Evolutionary conservation across 139 green algal species (phyloP), one percentile per base, ranked within the genome.

Genomic region (Chlorella sp.): DNA sequence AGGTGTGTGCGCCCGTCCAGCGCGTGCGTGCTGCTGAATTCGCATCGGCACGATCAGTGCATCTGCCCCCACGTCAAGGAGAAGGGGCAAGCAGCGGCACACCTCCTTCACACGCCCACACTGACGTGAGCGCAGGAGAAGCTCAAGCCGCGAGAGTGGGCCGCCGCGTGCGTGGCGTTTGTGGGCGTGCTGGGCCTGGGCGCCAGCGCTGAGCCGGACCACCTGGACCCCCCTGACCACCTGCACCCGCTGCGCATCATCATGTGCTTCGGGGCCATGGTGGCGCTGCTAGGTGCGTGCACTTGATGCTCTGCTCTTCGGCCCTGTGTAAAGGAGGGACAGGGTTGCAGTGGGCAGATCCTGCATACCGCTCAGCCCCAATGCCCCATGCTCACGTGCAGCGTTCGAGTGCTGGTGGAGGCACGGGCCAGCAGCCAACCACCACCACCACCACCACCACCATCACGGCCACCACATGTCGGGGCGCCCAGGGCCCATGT

Each of bases 181-280:
- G 14, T 73, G 61, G 90, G 90, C 27, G 89, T 90, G 17, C 50
- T 92, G 22, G 85, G 77, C 1, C 71, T 95, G 61, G 90, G 90
- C 0, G 65, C 67, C 32, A 83, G 78, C 27, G 64, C 77, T 30
- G 76, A 80, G 74, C 51, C 35, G 0, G 32, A 59, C 33, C 69
- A 69, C 67, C 24, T 42, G 32, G 69, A 79, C 6, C 73, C 75
- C 62, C 69, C 77, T 6, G 32, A 65, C 50, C 55, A 74, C 50
- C 20, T 74, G 69, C 69, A 74, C 32, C 69, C 69, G n/a, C 3
- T 49, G 14, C 42, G 67, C 29, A 72, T 72, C 67, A 35, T 64
- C 26, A 30, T 30, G 42, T 42, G 42, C 27, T 72, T 72, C 29
- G 3, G 32, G 5, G 67, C 35, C 3, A 70, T 81, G 75, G 51